Conservation (phyloP, 345 rosid genomes). For the Linum tenue region DNA sequence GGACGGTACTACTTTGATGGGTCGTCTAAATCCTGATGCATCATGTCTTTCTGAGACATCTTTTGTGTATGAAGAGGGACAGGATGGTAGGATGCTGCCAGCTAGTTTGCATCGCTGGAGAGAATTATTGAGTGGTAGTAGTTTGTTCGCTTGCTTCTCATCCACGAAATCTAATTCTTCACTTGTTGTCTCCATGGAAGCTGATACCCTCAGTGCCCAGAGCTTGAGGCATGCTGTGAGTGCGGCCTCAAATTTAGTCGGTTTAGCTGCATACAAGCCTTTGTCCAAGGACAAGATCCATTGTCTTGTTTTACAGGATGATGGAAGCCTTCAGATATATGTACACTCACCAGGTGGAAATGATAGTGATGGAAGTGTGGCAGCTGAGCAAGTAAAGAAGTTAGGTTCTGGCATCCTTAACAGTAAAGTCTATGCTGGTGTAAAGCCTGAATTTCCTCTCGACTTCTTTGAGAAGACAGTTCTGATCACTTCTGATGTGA, state of each 20-base stretch:
- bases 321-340: constrained; percentile 98
- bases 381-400: constrained; percentile 75
- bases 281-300: constrained; percentile 84
- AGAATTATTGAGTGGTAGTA: constrained; percentile 68
- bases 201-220: constrained; percentile 61
- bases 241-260: constrained; percentile 79
- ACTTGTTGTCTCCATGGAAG: constrained; percentile 52
- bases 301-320: constrained; percentile 92
- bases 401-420: constrained; percentile 79
- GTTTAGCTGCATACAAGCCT: constrained; percentile 87
- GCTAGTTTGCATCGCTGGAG: constrained; percentile 93
- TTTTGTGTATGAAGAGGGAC: constrained; percentile 61
- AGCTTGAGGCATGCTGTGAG: constrained; percentile 71
- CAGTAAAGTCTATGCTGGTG: constrained; percentile 68
- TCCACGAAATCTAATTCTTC: constrained; percentile 67
- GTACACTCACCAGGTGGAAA: constrained; percentile 50
- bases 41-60: constrained; percentile 61
- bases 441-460: constrained; percentile 86
- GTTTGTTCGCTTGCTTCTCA: constrained; percentile 76
- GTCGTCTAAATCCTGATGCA: constrained; percentile 61
- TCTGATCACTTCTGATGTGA: constrained; percentile 85
- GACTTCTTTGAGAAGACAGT: constrained; percentile 96
- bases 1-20: constrained; percentile 76
- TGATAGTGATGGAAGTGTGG: constrained; percentile 53
- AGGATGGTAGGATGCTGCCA: constrained; percentile 54